Evolutionary conservation across 768 basidiomycete species (phyloP).

Genomic region (Galerina marginata): DNA sequence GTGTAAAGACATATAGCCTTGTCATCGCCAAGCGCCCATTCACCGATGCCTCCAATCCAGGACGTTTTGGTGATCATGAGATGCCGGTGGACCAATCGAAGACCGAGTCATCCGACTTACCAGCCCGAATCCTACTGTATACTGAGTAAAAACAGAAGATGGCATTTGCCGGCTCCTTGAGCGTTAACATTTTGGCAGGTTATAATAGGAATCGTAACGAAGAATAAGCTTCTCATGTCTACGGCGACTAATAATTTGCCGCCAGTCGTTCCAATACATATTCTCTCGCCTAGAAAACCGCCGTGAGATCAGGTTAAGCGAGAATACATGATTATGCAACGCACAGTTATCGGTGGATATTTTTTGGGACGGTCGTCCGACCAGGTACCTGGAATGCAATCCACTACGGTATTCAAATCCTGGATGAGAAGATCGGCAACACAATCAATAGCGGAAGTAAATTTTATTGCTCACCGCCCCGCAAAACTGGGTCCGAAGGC

Average conservation of each 20-base stretch:
- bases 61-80: too few species aligned
- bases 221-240: too few species aligned
- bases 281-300: conserved; percentile 32
- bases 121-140: too few species aligned
- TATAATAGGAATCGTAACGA: too few species aligned
- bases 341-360: conserved; percentile 51
- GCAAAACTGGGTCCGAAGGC: conserved; percentile 31
- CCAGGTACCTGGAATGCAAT: conserved; percentile 59
- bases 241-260: conserved; percentile 34
- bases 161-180: too few species aligned
- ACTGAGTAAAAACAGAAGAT: too few species aligned
- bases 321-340: conserved; percentile 11
- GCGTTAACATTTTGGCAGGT: too few species aligned
- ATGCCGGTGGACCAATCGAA: too few species aligned
- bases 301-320: background rate
- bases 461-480: conserved; percentile 32
- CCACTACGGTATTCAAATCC: conserved; percentile 49
- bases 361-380: conserved; percentile 50
- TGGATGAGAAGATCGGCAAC: conserved; percentile 18
- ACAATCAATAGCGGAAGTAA: conserved; percentile 19
- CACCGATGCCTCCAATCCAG: too few species aligned
- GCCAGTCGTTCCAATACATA: conserved; percentile 47
- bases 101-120: too few species aligned
- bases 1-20: too few species aligned
- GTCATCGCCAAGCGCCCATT: too few species aligned